Conservation (phyloP, 1,284 basidiomycete genomes). For the Tylopilus orsonianus region DNA sequence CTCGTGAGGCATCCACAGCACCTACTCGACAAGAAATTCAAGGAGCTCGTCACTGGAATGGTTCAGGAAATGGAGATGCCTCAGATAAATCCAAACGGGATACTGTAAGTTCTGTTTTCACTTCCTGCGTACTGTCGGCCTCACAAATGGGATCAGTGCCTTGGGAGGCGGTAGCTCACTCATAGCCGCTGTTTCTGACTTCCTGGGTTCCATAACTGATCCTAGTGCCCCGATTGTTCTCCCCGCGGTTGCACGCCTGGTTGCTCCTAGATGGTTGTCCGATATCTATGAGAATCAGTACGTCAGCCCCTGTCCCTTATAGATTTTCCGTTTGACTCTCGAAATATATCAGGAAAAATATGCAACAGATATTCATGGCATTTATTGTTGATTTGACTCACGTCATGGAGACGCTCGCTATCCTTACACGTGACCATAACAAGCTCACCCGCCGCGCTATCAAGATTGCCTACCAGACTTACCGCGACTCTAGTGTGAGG, state of each 20-base stretch:
- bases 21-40: constrained; percentile 1
- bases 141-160: neutral
- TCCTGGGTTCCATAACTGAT: neutral
- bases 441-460: too few relatives aligned
- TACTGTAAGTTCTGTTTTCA: neutral
- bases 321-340: neutral
- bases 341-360: constrained; percentile 1
- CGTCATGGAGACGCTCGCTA: too few relatives aligned
- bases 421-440: too few relatives aligned
- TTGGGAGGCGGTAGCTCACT: neutral
- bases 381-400: constrained; percentile 4
- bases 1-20: neutral
- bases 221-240: constrained; percentile 4
- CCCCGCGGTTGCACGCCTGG: neutral
- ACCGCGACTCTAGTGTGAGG: too few relatives aligned
- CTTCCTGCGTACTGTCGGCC: neutral
- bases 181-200: neutral
- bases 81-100: neutral
- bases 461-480: too few relatives aligned
- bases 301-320: neutral
- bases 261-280: neutral
- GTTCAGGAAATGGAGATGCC: neutral
- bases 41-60: constrained; percentile 1
- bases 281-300: constrained; percentile 1
- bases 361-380: neutral